Base-by-base conservation (phyloP, 139 green algal genomes). In the Yamagishiella unicocca region DNA sequence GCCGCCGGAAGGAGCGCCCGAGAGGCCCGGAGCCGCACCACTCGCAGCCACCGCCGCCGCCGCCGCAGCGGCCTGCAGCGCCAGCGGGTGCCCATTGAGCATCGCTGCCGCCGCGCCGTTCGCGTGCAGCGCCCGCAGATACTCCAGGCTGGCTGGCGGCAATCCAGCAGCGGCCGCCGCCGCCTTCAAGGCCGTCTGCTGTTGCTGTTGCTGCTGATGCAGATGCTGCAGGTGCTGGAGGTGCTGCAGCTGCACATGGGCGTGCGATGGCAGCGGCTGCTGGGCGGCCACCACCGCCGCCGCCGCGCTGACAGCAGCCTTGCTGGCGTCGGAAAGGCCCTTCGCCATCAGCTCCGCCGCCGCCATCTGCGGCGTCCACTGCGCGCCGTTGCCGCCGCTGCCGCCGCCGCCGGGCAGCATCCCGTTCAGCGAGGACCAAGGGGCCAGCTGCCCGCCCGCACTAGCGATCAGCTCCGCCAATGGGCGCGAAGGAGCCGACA, bases 71-170 rank as follows among this genome's bases (percentile, higher is more conserved):
- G 40, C 79, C 61, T 76, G 79, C 40, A 75, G 21, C 14, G 61
- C 55, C 21, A 62, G 42, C 61, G 62, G 42, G 21, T 64, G 79
- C 17, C 0, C 21, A 5, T 61, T 42, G 1, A 71, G 38, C 53
- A 42, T 35, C 35, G 76, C 76, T 42, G 53, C 46, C n/a, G 74
- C 33, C 14, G 27, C 53, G 9, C 35, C 76, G 54, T 24, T 37
- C 33, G 35, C 76, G n/a, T 83, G 76, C 35, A 83, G 27, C 33
- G 76, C 76, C 14, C 76, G 53, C 1, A 83, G 25, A 54, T 83
- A 83, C 10, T 83, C 76, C 19, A 73, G 2, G 27, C 77, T 27
- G 27, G 2, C 33, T 5, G 75, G 74, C 31, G 50, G 45, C 21
- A 66, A 25, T 1, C 45, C 76, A 55, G 50, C 76, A 31, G 50